Conservation (phyloP, 139 green algal species). For the Astrephomene gubernaculifera region DNA sequence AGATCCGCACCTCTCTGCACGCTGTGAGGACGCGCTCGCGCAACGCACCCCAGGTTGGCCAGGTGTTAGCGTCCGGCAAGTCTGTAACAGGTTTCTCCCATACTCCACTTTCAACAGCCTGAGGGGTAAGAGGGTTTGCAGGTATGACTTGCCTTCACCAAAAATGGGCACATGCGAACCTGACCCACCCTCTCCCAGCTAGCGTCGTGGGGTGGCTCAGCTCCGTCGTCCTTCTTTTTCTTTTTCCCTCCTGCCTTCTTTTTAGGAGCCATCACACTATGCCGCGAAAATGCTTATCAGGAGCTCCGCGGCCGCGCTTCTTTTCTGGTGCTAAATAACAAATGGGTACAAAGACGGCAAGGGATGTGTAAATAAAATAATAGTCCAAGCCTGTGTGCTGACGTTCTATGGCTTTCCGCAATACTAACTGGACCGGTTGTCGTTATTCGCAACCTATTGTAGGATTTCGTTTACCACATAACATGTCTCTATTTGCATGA, state of each 20-base stretch:
- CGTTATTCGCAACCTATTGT: too few relatives aligned
- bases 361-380: too few relatives aligned
- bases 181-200: constrained; percentile 74
- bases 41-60: constrained; percentile 84
- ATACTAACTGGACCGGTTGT: too few relatives aligned
- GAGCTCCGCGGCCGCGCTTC: too few relatives aligned
- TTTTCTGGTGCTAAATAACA: too few relatives aligned
- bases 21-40: constrained; percentile 77
- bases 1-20: constrained; percentile 67
- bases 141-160: not conserved
- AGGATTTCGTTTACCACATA: too few relatives aligned
- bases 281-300: too few relatives aligned
- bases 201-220: constrained; percentile 74
- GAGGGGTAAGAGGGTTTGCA: not conserved
- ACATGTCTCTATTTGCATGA: too few relatives aligned
- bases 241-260: constrained; percentile 64
- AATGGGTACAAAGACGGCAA: too few relatives aligned
- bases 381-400: too few relatives aligned
- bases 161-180: not conserved
- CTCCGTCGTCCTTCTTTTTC: constrained; percentile 72
- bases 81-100: constrained; percentile 74
- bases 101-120: constrained; percentile 74
- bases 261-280: constrained; percentile 61
- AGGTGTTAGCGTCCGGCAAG: constrained; percentile 81
- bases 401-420: too few relatives aligned